Evolutionary conservation across 192 early-diverging fungal species (phyloP), one percentile per base, ranked within the genome.

Genomic region (Hyaloraphidium curvatum): DNA sequence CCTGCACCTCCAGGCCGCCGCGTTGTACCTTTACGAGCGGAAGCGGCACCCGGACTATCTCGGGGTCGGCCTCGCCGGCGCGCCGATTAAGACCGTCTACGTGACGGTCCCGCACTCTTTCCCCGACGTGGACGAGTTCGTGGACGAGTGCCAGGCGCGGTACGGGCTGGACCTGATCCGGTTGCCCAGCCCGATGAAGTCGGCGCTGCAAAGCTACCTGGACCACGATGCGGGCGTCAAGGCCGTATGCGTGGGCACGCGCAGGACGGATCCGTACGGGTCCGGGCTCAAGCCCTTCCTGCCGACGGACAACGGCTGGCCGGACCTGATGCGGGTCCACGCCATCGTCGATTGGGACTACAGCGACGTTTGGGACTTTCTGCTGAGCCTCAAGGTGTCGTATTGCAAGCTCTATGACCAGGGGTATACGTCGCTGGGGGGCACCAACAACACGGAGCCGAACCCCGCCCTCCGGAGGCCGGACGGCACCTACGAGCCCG

Each of bases 331-430:
- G 77, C 80, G 93, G 1, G 76, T 94, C 2, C 85, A 91, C 54
- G 89, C 93, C 2, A 80, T 97, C 14, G 63, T 97, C 16, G 83
- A 94, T 65, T 94, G 89, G 91, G 55, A 65, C 14, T 94, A 90
- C 55, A 68, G 73, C 23, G 71, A 86, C 27, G 69, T 97, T 41
- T 97, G 93, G 93, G 66, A 70, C 1, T 86, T 77, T 55, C 67
- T 92, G 51, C 58, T 60, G 19, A 29, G 48, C 17, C 63, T 83
- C 22, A 67, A 67, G 11, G 72, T 92, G 28, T 80, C 75, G 40
- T 93, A 92, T 64, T 97, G 91, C 66, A 67, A 67, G 0, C 70
- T 94, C 40, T 97, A 97, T 55, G 87, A 97, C 58, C 57, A 77
- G 59, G 88, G 87, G 14, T 97, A 92, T 58, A 97, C 92, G 4